Evolutionary conservation across 139 green algal species (phyloP).

Genomic region (Edaphochlamys debaryana): DNA sequence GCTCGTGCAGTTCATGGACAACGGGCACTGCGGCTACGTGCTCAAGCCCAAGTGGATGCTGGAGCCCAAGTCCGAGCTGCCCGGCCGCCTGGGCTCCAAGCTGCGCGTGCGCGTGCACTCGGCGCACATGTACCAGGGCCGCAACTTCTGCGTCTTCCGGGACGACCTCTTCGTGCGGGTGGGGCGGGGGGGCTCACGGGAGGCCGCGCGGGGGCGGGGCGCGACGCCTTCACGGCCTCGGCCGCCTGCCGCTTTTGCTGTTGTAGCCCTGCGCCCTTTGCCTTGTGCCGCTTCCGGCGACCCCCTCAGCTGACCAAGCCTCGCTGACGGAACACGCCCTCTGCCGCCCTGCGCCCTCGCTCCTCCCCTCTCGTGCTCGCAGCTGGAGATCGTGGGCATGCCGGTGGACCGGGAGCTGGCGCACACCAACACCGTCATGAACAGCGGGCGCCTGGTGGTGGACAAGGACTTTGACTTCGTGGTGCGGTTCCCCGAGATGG

Average conservation of each 20-base stretch:
- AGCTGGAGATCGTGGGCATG: conserved; percentile 44
- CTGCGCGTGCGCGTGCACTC: conserved; percentile 35
- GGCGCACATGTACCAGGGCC: conserved; percentile 26
- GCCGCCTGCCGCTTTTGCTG: no score
- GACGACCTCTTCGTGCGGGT: conserved; percentile 52
- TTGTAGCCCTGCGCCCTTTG: no score
- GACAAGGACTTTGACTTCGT: conserved; percentile 4
- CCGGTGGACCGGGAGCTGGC: conserved; percentile 6
- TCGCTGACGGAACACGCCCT: no score
- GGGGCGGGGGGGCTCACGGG: neutral
- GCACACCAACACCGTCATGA: conserved; percentile 1
- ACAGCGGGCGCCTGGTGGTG: conserved; percentile 30
- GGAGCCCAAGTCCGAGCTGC: neutral
- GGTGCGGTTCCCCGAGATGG: conserved; percentile 43
- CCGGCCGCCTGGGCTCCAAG: neutral
- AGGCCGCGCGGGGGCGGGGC: neutral
- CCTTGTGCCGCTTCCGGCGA: no score
- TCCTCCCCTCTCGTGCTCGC: no score
- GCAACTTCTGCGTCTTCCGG: conserved; percentile 26
- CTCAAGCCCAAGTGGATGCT: conserved; percentile 60
- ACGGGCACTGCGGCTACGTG: conserved; percentile 56
- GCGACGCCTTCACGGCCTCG: no score
- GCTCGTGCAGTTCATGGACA: conserved; percentile 57
- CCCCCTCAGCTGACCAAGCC: no score
- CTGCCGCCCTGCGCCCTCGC: no score